Base-by-base conservation (phyloP, 1,139 yeast genomes). In the Diutina mesorugosa region DNA sequence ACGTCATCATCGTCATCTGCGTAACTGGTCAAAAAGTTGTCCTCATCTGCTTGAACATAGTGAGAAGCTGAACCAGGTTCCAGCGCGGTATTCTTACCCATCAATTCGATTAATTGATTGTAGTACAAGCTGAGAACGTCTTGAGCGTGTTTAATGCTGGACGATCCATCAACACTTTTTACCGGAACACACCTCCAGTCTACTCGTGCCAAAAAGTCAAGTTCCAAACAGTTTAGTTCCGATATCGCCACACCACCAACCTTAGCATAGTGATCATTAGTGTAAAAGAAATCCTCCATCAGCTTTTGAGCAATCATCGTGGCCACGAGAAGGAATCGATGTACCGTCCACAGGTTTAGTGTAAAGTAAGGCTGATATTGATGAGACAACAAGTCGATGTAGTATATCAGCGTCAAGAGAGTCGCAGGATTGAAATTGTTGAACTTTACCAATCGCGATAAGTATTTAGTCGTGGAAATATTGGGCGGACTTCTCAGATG, bases 401-500 rank as follows among this genome's bases (percentile, higher is more conserved):
- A 91, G 67, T 90, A 91, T 46, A 93, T 85, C 21, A 95, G 79
- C 0, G 95, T 80, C 56, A 93, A 72, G 47, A 93, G 72, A 2
- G 91, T 87, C 7, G 93, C 87, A 60, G 88, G 86, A 61, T 90
- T 96, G 60, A 91, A 75, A 56, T 90, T 84, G 61, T 96, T 90
- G 70, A 88, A 93, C 64, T 88, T 87, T 6, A 93, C 79, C 56
- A 93, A 74, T 63, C 99, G 79, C 54, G 84, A 71, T 54, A 93
- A 71, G 64, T 93, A 93, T 58, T 88, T 89, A 60, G 79, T 80
- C 7, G 90, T 81, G 1, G 96, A 85, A 54, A 93, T 93, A 28
- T 81, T 80, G 0, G 99, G 98, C 1, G 97, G 97, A 0, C 95
- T 84, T 60, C 97, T 72, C 5, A 97, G 90, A 68, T 93, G 99